Base-by-base conservation (phyloP, 352 stramenopile species). In the Pythium pyrilobum region DNA sequence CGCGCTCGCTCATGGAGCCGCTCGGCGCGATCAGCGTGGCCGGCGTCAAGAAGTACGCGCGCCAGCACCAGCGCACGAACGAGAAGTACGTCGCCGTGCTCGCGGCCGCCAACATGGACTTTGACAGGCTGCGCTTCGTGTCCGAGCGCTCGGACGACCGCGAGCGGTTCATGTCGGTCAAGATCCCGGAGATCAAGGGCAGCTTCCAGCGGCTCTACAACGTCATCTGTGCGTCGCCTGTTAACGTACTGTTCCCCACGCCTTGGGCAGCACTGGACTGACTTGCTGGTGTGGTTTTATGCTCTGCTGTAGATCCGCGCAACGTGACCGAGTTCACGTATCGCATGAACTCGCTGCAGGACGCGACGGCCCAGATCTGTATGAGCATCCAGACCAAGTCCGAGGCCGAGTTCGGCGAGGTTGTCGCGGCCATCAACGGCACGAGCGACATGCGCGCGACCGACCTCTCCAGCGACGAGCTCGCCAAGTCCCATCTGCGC, bases 21-120 rank as follows among this genome's bases (percentile, higher is more conserved):
- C 77, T 72, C 4, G 80, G 96, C 39, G 96, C 96, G 11, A 85
- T 99, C 38, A 97, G 87, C 56, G 92, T 99, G 36, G 97, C 97
- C 27, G 97, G 96, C 25, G 82, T 92, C 52, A 97, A 97, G 64
- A 98, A 98, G 45, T 98, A 98, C 70, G 84, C 95, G 27, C 70
- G 59, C 15, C 37, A 70, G 13, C 63, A 64, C 29, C 63, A 75
- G 23, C 4, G 31, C 0, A 44, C 62, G 29, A 73, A 89, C 37
- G 76, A 90, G 51, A 97, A 86, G 38, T 92, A 98, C 48, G 93
- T 98, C 12, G 95, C 92, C 7, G 90, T 99, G 41, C 85, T 97
- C 38, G 97, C 92, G 9, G 97, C 96, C 10, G 97, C 97, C n/a
- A 99, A 99, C 71, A 98, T 99, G 96, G 96, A 99, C 75, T 99